Conservation (phyloP, 106 monocot genomes). For the Dendrobium officinale region DNA sequence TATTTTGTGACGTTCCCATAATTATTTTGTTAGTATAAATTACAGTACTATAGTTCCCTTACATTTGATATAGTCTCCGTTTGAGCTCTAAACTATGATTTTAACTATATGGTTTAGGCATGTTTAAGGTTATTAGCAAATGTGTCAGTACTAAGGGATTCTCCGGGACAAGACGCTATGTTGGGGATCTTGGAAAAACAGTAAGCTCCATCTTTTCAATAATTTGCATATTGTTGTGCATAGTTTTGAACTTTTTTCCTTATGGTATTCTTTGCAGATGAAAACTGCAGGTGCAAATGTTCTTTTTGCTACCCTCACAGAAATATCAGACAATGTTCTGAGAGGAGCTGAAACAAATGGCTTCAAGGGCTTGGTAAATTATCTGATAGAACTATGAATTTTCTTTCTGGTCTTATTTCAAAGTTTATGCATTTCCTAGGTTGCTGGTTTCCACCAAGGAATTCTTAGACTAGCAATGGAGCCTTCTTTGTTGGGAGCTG, state of each 20-base stretch:
- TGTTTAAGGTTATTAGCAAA: slow-evolving; percentile 87
- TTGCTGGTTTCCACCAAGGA: slow-evolving; percentile 89
- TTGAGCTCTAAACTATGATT: slow-evolving; percentile 7
- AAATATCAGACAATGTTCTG: slow-evolving; percentile 81
- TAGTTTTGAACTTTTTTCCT: slow-evolving; percentile 1
- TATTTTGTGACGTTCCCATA: neutral
- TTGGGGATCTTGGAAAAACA: slow-evolving; percentile 82
- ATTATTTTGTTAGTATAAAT: neutral
- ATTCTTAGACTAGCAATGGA: slow-evolving; percentile 87
- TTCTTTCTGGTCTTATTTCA: neutral
- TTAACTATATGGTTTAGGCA: slow-evolving; percentile 35
- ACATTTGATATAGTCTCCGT: neutral
- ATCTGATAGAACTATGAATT: neutral
- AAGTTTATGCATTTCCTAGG: slow-evolving; percentile 20
- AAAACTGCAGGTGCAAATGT: slow-evolving; percentile 78
- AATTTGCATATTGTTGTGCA: neutral
- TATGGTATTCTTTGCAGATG: slow-evolving; percentile 30
- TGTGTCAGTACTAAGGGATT: slow-evolving; percentile 60
- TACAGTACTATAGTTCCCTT: neutral
- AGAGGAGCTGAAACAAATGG: slow-evolving; percentile 82
- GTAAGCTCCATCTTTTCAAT: slow-evolving; percentile 24
- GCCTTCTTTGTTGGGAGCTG: slow-evolving; percentile 67
- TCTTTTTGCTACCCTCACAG: slow-evolving; percentile 81
- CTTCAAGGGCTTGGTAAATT: slow-evolving; percentile 79
- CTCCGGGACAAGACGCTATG: slow-evolving; percentile 79